Conservation (phyloP, 495 filamentous ascomycete genomes). For the Jackrogersella minutella region DNA sequence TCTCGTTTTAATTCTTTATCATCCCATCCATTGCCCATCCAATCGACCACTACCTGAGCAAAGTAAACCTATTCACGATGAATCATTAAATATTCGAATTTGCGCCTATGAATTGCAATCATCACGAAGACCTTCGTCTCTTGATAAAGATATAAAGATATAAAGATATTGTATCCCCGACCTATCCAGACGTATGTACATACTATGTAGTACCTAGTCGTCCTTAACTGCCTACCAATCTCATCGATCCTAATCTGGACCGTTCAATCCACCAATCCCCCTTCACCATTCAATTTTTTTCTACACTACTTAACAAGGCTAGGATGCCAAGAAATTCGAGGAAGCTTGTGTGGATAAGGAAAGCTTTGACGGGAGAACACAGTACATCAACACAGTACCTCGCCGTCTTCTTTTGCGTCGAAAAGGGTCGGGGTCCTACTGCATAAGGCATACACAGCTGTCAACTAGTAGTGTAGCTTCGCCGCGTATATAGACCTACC, state of each 20-base stretch:
- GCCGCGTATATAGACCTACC: not conserved
- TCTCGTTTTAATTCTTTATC: not conserved
- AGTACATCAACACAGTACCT: slow-evolving; percentile 10
- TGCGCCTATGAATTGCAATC: no score
- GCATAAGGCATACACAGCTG: not conserved
- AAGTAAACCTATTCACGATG: not conserved
- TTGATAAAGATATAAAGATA: no score
- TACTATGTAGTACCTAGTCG: slow-evolving; percentile 4
- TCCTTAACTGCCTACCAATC: slow-evolving; percentile 20
- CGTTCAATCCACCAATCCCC: slow-evolving; percentile 9
- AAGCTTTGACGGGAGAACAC: slow-evolving; percentile 21
- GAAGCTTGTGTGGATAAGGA: slow-evolving; percentile 16
- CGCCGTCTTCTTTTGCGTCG: not conserved
- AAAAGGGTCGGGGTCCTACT: no score
- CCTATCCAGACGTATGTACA: no score
- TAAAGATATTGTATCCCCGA: no score
- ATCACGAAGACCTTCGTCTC: no score
- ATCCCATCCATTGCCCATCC: not conserved
- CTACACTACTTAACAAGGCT: not conserved
- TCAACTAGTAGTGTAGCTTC: not conserved
- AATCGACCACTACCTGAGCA: not conserved
- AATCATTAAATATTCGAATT: no score
- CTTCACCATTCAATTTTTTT: not conserved
- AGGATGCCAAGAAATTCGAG: not conserved
- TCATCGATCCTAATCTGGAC: slow-evolving; percentile 18